Evolutionary conservation across 2,329 filamentous ascomycete species (phyloP).

Genomic region (Epichloe aotearoae): DNA sequence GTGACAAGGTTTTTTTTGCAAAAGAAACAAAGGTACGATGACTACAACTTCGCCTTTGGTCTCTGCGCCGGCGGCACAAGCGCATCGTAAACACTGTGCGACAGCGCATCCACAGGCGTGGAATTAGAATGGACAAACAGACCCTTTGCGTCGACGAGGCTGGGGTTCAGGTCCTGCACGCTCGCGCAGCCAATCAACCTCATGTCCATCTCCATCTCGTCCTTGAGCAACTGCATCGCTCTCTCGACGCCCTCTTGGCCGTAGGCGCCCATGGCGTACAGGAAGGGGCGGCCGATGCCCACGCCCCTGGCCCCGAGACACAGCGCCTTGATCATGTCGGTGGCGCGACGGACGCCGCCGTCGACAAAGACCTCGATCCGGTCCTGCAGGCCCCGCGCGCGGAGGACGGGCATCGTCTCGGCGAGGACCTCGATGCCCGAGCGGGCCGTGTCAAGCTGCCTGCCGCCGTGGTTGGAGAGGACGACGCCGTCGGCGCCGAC

Average conservation of each 20-base stretch:
- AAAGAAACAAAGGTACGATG: too few species aligned
- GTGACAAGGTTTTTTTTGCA: too few species aligned
- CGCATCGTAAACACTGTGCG: conserved; percentile 38
- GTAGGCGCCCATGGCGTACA: conserved; percentile 93
- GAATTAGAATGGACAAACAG: conserved; percentile 40
- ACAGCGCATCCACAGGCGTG: conserved; percentile 35
- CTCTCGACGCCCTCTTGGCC: conserved; percentile 76
- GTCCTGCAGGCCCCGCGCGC: conserved; percentile 57
- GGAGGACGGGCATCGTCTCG: conserved; percentile 82
- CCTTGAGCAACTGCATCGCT: conserved; percentile 83
- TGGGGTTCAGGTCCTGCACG: conserved; percentile 66
- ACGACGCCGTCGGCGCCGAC: conserved; percentile 78
- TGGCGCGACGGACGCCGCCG: conserved; percentile 77
- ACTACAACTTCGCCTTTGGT: conserved; percentile 34
- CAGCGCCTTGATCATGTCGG: conserved; percentile 89
- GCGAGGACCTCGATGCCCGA: conserved; percentile 83
- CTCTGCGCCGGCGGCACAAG: conserved; percentile 38
- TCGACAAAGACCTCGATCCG: conserved; percentile 83
- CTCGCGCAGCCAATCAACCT: conserved; percentile 69
- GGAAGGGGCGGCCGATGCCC: conserved; percentile 85
- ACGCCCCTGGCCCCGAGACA: conserved; percentile 87
- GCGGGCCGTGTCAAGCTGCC: conserved; percentile 84
- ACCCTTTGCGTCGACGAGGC: conserved; percentile 65
- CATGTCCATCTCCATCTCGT: conserved; percentile 99
- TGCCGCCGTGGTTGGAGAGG: conserved; percentile 88